A percentile compares a stretch with the other conserved stretches of the same genome.
phyloP scores from a whole-genome alignment of 192 early-diverging fungal genomes.

The Coemansia sp. region DNA sequence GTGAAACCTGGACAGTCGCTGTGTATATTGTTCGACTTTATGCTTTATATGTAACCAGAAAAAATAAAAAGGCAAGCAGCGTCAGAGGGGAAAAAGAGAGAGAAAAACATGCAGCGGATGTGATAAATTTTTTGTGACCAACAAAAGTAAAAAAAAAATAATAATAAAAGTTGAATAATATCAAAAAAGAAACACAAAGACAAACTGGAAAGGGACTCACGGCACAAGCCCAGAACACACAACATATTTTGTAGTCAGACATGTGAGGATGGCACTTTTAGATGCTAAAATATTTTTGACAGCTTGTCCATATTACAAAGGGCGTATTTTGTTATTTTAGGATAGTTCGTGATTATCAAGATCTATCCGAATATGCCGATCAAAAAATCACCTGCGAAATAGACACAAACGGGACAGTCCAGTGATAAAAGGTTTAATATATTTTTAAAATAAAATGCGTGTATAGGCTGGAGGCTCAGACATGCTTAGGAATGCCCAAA shows the following conservation, averaged over 20 bases:
- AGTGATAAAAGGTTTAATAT: neutral
- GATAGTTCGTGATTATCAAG: too few relatives aligned
- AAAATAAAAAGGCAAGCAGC: neutral
- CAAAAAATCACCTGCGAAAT: too few relatives aligned
- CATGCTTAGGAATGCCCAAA: constrained; percentile 60
- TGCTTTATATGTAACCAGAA: neutral
- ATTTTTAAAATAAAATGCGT: neutral
- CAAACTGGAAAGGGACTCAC: neutral
- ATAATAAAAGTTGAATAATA: neutral
- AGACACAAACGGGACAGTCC: neutral
- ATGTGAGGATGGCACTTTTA: too few relatives aligned
- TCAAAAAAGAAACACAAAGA: constrained; percentile 6
- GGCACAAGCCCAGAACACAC: too few relatives aligned
- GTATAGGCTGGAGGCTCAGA: neutral
- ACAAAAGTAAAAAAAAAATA: neutral
- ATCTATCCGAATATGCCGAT: too few relatives aligned
- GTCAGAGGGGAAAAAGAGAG: neutral
- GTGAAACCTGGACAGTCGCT: neutral
- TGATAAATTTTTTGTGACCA: too few relatives aligned
- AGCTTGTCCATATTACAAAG: too few relatives aligned
- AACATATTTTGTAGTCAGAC: too few relatives aligned
- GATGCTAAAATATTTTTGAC: too few relatives aligned
- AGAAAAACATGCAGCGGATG: neutral
- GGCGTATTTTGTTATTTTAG: too few relatives aligned
- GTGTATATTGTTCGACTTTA: neutral